A percentile compares a stretch with the other conserved stretches of the same genome.
Evolutionary conservation across 1,284 basidiomycete species (phyloP).

Genomic region (Ustilago bromivora): DNA sequence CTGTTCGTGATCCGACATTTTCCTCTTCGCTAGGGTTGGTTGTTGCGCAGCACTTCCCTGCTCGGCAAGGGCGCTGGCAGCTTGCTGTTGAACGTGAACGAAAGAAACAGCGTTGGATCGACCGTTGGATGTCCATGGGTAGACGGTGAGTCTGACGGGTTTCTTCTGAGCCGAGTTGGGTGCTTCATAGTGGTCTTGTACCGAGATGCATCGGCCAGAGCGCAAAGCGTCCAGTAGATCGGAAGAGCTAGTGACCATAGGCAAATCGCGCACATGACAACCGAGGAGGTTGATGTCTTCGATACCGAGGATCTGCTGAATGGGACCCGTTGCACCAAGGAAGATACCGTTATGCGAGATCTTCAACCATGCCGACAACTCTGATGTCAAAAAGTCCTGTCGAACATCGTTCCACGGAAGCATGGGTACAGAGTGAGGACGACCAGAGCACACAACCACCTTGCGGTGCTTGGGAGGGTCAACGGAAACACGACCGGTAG

Average conservation of each 20-base stretch:
- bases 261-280: conserved; percentile 46
- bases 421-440: conserved; percentile 52
- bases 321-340: conserved; percentile 45
- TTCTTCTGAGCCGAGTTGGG: conserved; percentile 12
- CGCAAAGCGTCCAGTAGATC: conserved; percentile 47
- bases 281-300: conserved; percentile 47
- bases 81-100: conserved; percentile 45
- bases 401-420: conserved; percentile 52
- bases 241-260: conserved; percentile 50
- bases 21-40: conserved; percentile 30
- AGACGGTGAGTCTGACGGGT: conserved; percentile 48
- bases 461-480: conserved; percentile 56
- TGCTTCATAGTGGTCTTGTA: conserved; percentile 46
- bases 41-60: not conserved
- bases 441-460: conserved; percentile 49
- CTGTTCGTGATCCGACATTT: conserved; percentile 18
- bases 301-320: conserved; percentile 47
- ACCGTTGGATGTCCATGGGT: conserved; percentile 52
- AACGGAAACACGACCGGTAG: conserved; percentile 46
- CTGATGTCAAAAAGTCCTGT: conserved; percentile 23
- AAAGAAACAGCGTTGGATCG: conserved; percentile 42
- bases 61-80: not conserved
- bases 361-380: conserved; percentile 50
- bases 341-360: conserved; percentile 55
- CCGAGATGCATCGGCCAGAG: conserved; percentile 42